Conservation (phyloP, 2,329 filamentous ascomycete species). For the Chaetomium sp. region DNA sequence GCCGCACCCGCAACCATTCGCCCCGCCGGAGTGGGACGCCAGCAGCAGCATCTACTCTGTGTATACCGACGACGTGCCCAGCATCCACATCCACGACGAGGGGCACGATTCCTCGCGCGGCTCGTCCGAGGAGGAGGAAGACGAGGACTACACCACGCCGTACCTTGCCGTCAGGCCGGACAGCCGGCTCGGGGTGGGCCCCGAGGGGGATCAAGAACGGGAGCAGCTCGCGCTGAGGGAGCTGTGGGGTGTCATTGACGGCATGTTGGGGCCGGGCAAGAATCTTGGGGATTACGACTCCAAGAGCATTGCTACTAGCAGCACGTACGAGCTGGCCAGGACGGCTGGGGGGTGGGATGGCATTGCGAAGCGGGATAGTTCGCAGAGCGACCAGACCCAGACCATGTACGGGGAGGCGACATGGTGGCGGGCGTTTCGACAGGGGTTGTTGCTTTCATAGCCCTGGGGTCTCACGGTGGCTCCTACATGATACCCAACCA, state of each 20-base stretch:
- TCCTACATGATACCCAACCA: background rate
- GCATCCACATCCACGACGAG: background rate
- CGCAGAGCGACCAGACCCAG: background rate
- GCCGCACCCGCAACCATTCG: background rate
- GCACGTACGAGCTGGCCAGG: background rate
- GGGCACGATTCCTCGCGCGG: background rate
- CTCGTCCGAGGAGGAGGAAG: background rate
- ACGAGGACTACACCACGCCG: background rate
- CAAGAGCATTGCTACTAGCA: background rate
- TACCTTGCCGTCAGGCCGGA: background rate
- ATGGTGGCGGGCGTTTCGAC: constrained; percentile 16
- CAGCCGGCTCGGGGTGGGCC: no score
- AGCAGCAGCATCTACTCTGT: constrained; percentile 7
- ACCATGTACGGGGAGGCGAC: background rate
- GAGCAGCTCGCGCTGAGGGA: constrained; percentile 22
- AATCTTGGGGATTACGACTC: constrained; percentile 2
- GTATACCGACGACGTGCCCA: background rate
- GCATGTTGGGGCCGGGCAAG: constrained; percentile 5
- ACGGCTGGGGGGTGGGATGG: background rate
- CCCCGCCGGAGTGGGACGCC: background rate
- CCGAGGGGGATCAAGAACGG: background rate
- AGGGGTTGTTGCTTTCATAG: constrained; percentile 16
- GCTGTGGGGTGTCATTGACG: constrained; percentile 23
- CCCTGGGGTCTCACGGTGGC: background rate
- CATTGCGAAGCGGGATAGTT: background rate